Conservation (phyloP, 768 basidiomycete genomes). For the Cyclocybe cylindracea region DNA sequence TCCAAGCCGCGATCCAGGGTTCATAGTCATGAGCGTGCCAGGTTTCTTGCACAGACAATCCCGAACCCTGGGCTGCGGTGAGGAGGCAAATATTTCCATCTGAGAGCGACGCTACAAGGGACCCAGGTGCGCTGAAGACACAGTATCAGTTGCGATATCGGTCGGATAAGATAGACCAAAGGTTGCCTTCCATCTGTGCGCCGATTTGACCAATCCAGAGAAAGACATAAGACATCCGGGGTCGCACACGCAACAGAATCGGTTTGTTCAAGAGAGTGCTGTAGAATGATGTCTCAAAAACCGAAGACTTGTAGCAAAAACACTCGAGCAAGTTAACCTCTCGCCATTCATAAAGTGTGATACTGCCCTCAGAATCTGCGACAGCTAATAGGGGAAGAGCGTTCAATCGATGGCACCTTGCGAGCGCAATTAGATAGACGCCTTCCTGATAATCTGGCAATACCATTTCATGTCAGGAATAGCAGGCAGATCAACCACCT, state of each 20-base stretch:
- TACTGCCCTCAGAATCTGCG: constrained; percentile 83
- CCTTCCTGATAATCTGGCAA: neutral
- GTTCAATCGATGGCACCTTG: constrained; percentile 60
- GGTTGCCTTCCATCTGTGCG: constrained; percentile 46
- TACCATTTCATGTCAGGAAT: constrained; percentile 96
- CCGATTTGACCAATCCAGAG: constrained; percentile 90
- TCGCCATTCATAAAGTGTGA: constrained; percentile 65
- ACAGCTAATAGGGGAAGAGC: constrained; percentile 59
- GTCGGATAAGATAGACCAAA: neutral
- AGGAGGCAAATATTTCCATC: constrained; percentile 73
- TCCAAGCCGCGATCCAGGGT: constrained; percentile 92
- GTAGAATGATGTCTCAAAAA: constrained; percentile 12
- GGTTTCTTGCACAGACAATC: constrained; percentile 46
- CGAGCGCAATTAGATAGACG: neutral
- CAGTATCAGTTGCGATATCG: neutral
- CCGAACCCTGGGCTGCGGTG: constrained; percentile 42
- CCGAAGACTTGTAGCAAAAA: neutral
- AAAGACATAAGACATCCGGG: constrained; percentile 74
- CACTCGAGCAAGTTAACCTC: constrained; percentile 32
- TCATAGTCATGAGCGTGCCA: constrained; percentile 95
- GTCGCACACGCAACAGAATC: constrained; percentile 50
- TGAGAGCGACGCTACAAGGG: constrained; percentile 80
- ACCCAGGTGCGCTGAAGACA: constrained; percentile 45
- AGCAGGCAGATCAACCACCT: constrained; percentile 75
- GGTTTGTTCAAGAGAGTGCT: constrained; percentile 42